Conservation (phyloP, 192 early-diverging fungal species). For the Phlyctochytrium arcticum region DNA sequence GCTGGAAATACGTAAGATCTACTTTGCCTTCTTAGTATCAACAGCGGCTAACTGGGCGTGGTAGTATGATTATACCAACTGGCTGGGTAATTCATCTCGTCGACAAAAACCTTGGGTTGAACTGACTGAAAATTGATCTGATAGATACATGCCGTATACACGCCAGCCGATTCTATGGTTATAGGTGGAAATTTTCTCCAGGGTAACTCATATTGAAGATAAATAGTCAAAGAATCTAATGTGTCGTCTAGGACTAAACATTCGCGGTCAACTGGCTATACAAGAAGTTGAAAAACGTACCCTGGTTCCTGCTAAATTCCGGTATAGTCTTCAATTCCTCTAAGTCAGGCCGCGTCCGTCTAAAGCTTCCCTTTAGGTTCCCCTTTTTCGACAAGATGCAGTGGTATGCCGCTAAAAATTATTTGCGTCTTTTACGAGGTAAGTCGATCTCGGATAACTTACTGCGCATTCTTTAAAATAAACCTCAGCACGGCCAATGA, state of each 20-base stretch:
- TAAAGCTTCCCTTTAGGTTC: conserved; percentile 36
- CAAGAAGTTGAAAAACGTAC: conserved; percentile 77
- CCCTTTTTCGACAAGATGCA: conserved; percentile 82
- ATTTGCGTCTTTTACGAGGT: conserved; percentile 50
- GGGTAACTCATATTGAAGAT: conserved; percentile 20
- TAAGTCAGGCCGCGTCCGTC: background rate
- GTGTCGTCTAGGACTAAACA: conserved; percentile 44
- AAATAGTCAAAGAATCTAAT: background rate
- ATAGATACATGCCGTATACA: conserved; percentile 90
- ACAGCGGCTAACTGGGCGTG: background rate
- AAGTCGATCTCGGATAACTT: conserved; percentile 15
- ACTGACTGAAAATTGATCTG: background rate
- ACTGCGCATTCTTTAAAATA: background rate
- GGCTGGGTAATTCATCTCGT: conserved; percentile 60
- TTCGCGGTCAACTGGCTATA: conserved; percentile 63
- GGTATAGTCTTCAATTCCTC: conserved; percentile 30
- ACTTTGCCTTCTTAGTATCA: background rate
- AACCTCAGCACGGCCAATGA: conserved; percentile 17
- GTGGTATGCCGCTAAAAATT: conserved; percentile 72
- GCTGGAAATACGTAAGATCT: conserved; percentile 79
- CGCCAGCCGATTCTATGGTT: conserved; percentile 78
- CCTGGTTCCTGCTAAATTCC: conserved; percentile 72
- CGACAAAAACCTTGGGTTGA: background rate
- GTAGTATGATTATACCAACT: conserved; percentile 78
- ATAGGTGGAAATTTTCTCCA: conserved; percentile 95